phyloP scores from a whole-genome alignment of 2,329 filamentous ascomycete genomes.

The Clathrospora elynae region DNA sequence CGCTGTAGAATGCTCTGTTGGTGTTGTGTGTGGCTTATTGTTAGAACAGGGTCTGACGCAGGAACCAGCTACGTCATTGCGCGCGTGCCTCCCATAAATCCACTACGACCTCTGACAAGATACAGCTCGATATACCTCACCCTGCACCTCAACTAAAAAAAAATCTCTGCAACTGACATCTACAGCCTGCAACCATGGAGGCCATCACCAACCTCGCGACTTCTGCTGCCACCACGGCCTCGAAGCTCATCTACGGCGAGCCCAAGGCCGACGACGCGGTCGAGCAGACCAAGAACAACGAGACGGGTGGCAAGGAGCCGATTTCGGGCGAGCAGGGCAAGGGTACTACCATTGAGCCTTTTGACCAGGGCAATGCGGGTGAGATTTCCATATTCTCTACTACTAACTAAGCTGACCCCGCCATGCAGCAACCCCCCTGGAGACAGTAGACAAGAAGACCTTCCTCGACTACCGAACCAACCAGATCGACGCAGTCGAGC shows the following conservation, averaged over 20 bases:
- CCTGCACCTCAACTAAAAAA: slow-evolving; percentile 1
- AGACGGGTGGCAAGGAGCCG: slow-evolving; percentile 63
- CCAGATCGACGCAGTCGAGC: no score
- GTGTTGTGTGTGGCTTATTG: slow-evolving; percentile 17
- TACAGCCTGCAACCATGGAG: slow-evolving; percentile 39
- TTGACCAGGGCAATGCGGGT: slow-evolving; percentile 74
- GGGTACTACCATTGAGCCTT: slow-evolving; percentile 72
- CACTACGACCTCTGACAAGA: slow-evolving; percentile 9
- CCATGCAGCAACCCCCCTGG: slow-evolving; percentile 22
- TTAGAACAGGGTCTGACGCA: slow-evolving; percentile 18
- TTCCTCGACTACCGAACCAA: slow-evolving; percentile 30
- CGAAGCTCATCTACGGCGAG: slow-evolving; percentile 48
- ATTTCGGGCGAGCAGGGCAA: slow-evolving; percentile 72
- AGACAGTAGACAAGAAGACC: slow-evolving; percentile 12
- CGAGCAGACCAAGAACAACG: slow-evolving; percentile 43
- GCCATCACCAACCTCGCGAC: slow-evolving; percentile 45
- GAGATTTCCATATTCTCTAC: slow-evolving; percentile 22
- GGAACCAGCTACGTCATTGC: slow-evolving; percentile 26
- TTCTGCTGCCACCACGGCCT: slow-evolving; percentile 34
- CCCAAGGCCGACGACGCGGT: slow-evolving; percentile 15
- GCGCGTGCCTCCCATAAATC: slow-evolving; percentile 17
- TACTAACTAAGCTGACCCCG: slow-evolving; percentile 11
- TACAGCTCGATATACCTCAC: slow-evolving; percentile 4
- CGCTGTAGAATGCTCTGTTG: slow-evolving; percentile 20
- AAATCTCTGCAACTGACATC: slow-evolving; percentile 4